These are phyloP conservation scores for Perkinsus chesapeaki DNA, from an alignment of 169 alveolate genomes.

Conservation along the genomic window DNA sequence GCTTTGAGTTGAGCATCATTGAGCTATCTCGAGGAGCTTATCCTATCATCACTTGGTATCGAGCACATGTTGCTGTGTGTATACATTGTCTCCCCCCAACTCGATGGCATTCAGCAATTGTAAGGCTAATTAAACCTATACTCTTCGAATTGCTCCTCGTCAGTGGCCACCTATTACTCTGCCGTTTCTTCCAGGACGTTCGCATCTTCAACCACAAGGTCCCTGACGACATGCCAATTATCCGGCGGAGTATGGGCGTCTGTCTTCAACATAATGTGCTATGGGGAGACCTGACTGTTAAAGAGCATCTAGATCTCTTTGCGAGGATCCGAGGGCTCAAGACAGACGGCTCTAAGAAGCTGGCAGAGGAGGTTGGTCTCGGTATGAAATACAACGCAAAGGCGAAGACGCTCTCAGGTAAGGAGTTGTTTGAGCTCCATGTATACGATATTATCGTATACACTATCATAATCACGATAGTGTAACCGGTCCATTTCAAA, in stretches of 20 bases:
- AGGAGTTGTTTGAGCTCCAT: not conserved
- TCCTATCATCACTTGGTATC: too few species aligned
- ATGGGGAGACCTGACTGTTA: conserved; percentile 58
- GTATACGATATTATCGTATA: not conserved
- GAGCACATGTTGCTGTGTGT: too few species aligned
- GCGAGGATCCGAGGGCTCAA: conserved; percentile 13
- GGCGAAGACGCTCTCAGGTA: conserved; percentile 30
- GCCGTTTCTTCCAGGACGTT: not conserved
- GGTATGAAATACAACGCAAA: not conserved
- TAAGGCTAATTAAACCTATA: too few species aligned
- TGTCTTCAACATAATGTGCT: conserved; percentile 69
- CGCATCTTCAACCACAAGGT: not conserved
- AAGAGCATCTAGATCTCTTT: conserved; percentile 64
- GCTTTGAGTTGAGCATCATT: too few species aligned
- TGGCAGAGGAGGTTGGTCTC: not conserved
- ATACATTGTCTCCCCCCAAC: too few species aligned
- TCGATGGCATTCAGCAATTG: too few species aligned
- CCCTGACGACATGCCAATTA: not conserved
- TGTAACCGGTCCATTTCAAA: too few species aligned
- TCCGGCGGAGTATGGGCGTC: conserved; percentile 47
- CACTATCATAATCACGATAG: not conserved
- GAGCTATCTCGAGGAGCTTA: too few species aligned
- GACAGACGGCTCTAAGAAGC: not conserved
- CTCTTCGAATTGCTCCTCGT: too few species aligned
- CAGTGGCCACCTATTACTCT: too few species aligned